These are phyloP conservation scores for Colletotrichum australisinense DNA, from an alignment of 2,329 filamentous ascomycete species.

Conservation along the genomic window DNA sequence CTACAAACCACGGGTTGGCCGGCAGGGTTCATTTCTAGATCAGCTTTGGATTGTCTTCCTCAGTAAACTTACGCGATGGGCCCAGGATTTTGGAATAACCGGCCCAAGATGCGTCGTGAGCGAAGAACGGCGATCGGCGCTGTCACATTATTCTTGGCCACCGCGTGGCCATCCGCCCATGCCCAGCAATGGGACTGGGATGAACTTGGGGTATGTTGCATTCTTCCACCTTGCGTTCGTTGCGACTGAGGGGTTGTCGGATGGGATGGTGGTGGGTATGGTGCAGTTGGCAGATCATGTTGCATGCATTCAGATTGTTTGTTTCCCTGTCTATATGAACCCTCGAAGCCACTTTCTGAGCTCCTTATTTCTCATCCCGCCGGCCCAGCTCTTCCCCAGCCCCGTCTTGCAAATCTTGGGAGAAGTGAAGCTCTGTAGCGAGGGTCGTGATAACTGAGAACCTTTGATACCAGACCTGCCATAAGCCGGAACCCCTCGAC, in stretches of 20 bases:
- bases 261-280: not conserved
- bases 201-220: constrained; percentile 30
- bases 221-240: not conserved
- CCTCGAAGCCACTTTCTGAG: not conserved
- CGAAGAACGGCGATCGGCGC: not conserved
- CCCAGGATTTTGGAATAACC: not conserved
- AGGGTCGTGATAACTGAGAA: not conserved
- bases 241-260: not conserved
- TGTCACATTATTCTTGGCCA: not conserved
- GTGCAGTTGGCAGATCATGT: not conserved
- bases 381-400: not conserved
- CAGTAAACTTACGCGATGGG: not conserved
- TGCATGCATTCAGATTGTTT: not conserved
- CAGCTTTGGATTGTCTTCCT: not conserved
- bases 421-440: not conserved
- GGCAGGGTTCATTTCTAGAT: not conserved
- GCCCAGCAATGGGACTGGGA: constrained; percentile 20
- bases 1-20: not conserved
- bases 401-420: not conserved
- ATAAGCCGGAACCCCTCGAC: not conserved
- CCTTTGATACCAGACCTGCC: not conserved
- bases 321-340: constrained; percentile 1
- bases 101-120: not conserved
- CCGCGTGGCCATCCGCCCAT: constrained; percentile 4
- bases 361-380: not conserved